These are phyloP conservation scores for Allantophomopsis cytisporea DNA, from an alignment of 2,329 filamentous ascomycete genomes.

Conservation along the genomic window DNA sequence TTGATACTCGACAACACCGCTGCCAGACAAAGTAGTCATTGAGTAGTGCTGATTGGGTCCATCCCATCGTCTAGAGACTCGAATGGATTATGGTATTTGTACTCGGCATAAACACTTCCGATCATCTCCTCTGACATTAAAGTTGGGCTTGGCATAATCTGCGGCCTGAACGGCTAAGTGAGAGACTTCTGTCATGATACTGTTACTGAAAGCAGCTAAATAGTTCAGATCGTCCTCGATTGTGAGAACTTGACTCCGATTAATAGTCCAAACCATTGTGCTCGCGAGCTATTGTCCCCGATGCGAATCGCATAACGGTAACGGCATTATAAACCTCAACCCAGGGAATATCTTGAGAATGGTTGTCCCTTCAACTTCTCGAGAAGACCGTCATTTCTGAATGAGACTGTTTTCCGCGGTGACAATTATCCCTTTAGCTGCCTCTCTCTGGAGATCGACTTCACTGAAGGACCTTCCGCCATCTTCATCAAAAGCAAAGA, in stretches of 20 bases:
- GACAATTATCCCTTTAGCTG: no score
- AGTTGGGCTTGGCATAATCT: slow-evolving; percentile 13
- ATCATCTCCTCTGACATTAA: slow-evolving; percentile 17
- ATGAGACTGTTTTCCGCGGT: no score
- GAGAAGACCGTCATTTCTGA: no score
- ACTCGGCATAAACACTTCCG: slow-evolving; percentile 17
- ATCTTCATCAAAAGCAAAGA: no score
- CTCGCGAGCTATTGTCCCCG: slow-evolving; percentile 33
- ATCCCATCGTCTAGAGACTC: neutral
- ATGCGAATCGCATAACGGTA: slow-evolving; percentile 32
- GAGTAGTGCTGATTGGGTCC: slow-evolving; percentile 7
- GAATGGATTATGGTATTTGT: neutral
- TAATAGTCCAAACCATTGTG: slow-evolving; percentile 33
- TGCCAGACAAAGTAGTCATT: neutral
- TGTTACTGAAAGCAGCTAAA: slow-evolving; percentile 26
- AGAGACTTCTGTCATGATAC: slow-evolving; percentile 37
- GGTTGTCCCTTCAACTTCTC: slow-evolving; percentile 14
- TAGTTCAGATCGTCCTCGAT: slow-evolving; percentile 21
- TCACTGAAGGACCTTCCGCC: no score
- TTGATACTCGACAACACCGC: slow-evolving; percentile 1
- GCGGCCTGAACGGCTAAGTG: slow-evolving; percentile 34
- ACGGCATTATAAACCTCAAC: slow-evolving; percentile 29
- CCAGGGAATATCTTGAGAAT: slow-evolving; percentile 23
- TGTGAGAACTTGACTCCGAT: slow-evolving; percentile 27
- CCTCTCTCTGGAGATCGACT: no score